These are phyloP conservation scores for Datura wrightii DNA, from an alignment of 257 asterid genomes.

Conservation along the genomic window DNA sequence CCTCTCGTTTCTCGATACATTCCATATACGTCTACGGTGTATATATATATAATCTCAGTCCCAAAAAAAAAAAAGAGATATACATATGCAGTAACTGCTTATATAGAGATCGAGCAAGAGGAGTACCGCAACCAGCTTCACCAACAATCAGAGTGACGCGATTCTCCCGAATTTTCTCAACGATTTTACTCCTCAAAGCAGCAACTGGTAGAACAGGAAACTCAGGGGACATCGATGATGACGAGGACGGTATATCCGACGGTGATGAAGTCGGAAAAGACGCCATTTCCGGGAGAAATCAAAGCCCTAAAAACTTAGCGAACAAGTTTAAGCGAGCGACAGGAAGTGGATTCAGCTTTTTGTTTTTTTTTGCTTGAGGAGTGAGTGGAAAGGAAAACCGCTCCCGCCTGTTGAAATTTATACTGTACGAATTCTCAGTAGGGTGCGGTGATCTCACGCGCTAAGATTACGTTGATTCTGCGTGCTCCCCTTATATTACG, in stretches of 20 bases:
- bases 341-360: not conserved
- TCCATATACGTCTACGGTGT: too few species aligned
- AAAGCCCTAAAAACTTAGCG: constrained; percentile 10
- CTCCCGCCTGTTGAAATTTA: not conserved
- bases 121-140: constrained; percentile 91
- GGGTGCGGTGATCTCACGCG: not conserved
- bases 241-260: constrained; percentile 37
- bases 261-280: constrained; percentile 58
- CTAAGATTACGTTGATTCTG: not conserved
- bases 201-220: constrained; percentile 68
- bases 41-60: not conserved
- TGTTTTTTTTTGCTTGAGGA: not conserved
- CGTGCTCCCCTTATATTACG: not conserved
- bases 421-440: not conserved
- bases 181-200: constrained; percentile 62
- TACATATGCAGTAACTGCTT: not conserved
- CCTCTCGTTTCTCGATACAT: not conserved
- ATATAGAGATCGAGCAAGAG: not conserved
- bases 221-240: constrained; percentile 38
- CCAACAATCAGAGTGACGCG: constrained; percentile 94
- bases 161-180: constrained; percentile 78
- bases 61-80: constrained; percentile 20
- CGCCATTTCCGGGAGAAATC: constrained; percentile 48
- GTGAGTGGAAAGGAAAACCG: not conserved
- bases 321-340: not conserved